phyloP scores from a whole-genome alignment of 148 eudicot genomes.

The Rhododendron ovatum region DNA sequence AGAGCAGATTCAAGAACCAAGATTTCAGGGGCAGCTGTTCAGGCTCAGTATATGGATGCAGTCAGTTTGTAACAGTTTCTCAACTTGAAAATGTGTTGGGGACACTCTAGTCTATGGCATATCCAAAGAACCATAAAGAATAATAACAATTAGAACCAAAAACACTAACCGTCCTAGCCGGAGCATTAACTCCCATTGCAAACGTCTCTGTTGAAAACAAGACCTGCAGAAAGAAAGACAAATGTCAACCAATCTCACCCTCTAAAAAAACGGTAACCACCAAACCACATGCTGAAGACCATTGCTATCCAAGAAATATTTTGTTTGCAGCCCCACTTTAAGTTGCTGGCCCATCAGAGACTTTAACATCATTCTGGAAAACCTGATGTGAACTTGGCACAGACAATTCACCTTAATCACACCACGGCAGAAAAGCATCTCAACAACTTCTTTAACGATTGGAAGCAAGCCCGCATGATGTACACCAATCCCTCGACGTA shows the following conservation, averaged over 20 bases:
- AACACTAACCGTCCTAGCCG: conserved; percentile 90
- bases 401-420: conserved; percentile 67
- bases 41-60: background rate
- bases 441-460: conserved; percentile 97
- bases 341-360: background rate
- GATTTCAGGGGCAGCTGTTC: background rate
- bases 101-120: background rate
- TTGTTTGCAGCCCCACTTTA: background rate
- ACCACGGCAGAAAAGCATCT: conserved; percentile 99
- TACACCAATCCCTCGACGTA: conserved; percentile 86
- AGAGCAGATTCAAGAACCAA: background rate
- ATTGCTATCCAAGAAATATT: background rate
- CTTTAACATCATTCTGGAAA: conserved; percentile 9
- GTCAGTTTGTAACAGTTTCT: background rate
- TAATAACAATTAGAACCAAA: background rate
- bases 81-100: conserved; percentile 1
- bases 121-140: background rate
- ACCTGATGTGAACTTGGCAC: conserved; percentile 2
- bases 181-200: conserved; percentile 99
- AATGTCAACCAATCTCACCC: conserved; percentile 3
- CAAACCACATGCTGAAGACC: background rate
- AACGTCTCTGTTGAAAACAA: conserved; percentile 98
- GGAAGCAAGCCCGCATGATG: conserved; percentile 99
- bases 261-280: background rate
- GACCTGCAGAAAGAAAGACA: conserved; percentile 44